Conservation (phyloP, 352 stramenopile genomes). For the Pythium myriotylum region DNA sequence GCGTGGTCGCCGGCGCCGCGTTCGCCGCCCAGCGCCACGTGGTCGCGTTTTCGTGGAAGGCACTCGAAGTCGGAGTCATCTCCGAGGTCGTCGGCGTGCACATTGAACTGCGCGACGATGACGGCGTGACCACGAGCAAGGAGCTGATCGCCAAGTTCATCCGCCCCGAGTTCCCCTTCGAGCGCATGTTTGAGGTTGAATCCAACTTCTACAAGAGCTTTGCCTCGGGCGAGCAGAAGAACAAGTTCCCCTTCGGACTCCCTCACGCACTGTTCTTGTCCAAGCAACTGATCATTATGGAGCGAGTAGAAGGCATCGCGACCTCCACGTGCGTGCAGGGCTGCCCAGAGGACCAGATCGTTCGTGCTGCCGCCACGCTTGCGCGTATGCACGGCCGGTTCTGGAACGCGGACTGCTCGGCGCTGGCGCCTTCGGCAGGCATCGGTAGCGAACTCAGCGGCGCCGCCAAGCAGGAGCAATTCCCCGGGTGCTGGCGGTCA, state of each 20-base stretch:
- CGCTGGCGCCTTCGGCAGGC: constrained; percentile 51
- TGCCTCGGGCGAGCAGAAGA: constrained; percentile 15
- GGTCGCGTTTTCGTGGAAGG: constrained; percentile 53
- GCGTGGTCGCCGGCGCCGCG: constrained; percentile 21
- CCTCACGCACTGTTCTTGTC: constrained; percentile 64
- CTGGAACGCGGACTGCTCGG: constrained; percentile 47
- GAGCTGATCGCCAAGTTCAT: constrained; percentile 77
- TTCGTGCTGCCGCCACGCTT: constrained; percentile 47
- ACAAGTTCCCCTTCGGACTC: constrained; percentile 57
- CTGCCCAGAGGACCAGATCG: constrained; percentile 53
- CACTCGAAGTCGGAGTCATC: constrained; percentile 79
- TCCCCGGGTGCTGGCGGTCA: constrained; percentile 53
- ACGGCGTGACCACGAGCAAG: constrained; percentile 16
- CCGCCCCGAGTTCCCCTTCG: constrained; percentile 76
- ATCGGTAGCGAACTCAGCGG: constrained; percentile 70
- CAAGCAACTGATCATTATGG: constrained; percentile 69
- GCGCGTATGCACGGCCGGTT: constrained; percentile 69
- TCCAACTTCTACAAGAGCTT: constrained; percentile 74
- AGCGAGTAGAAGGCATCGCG: constrained; percentile 49
- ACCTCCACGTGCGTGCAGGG: constrained; percentile 68
- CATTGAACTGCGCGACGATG: constrained; percentile 5
- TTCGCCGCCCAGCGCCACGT: constrained; percentile 29
- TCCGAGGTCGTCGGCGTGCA: constrained; percentile 69
- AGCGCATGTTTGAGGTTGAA: constrained; percentile 81
- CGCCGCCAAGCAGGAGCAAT: constrained; percentile 64